A percentile compares a stretch with the other conserved stretches of the same genome.
Conservation (phyloP, 2,329 filamentous ascomycete species). For the Aureobasidium vineae region DNA sequence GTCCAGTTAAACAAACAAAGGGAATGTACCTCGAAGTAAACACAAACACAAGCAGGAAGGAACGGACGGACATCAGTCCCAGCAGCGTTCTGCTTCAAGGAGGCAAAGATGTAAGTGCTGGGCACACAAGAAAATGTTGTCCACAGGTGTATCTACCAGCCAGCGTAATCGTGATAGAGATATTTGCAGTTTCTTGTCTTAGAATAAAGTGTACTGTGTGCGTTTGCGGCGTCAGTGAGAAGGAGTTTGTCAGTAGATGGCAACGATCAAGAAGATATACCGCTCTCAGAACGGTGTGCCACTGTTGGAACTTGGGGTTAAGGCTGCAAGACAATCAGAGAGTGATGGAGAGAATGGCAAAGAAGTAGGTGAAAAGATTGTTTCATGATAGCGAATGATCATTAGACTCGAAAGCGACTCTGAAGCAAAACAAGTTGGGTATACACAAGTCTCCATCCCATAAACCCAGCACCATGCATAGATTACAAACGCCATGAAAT, state of each 20-base stretch:
- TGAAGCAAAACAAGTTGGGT: constrained; percentile 28
- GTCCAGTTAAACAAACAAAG: constrained; percentile 11
- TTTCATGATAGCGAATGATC: constrained; percentile 17
- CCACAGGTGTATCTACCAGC: background rate
- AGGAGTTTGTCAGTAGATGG: constrained; percentile 2
- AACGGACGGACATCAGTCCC: background rate
- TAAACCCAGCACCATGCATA: constrained; percentile 16
- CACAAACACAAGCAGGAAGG: background rate
- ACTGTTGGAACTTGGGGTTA: constrained; percentile 9
- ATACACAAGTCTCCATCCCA: constrained; percentile 28
- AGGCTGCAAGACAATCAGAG: background rate
- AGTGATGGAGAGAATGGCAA: constrained; percentile 9
- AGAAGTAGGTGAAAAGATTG: background rate
- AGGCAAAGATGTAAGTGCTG: background rate
- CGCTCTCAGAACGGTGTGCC: constrained; percentile 16
- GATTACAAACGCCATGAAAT: constrained; percentile 20
- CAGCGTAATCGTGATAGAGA: background rate
- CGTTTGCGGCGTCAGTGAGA: constrained; percentile 12
- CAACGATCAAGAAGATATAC: constrained; percentile 20
- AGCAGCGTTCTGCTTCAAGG: background rate
- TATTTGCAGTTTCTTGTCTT: constrained; percentile 17
- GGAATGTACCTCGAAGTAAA: background rate
- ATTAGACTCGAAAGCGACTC: constrained; percentile 12
- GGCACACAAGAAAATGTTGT: background rate
- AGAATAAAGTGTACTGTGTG: constrained; percentile 19